These are phyloP conservation scores for Calonectria pauciramosa DNA, from an alignment of 2,329 filamentous ascomycete genomes.

Conservation along the genomic window DNA sequence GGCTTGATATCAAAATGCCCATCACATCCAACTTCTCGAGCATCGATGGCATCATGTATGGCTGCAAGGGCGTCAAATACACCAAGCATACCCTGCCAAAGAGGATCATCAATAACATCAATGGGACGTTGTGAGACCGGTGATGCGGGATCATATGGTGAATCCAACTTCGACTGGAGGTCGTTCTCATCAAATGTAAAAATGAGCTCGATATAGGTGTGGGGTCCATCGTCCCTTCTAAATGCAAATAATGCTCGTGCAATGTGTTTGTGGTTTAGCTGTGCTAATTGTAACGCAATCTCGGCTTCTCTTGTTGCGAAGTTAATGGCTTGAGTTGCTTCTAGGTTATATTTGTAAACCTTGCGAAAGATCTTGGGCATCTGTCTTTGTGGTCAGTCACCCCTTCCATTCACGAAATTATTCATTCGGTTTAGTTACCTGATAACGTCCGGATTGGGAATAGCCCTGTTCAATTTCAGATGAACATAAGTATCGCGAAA, in stretches of 20 bases:
- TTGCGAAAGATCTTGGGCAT: background rate
- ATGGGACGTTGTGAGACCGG: no score
- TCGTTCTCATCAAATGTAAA: background rate
- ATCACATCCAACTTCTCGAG: background rate
- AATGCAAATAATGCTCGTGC: background rate
- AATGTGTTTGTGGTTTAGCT: background rate
- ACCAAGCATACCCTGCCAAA: background rate
- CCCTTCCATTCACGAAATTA: no score
- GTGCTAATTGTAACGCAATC: background rate
- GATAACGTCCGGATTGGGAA: no score
- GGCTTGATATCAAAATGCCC: background rate
- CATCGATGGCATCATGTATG: background rate
- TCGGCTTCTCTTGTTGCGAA: background rate
- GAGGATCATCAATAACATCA: background rate
- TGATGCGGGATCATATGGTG: no score
- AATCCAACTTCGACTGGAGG: background rate
- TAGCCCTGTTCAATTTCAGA: background rate
- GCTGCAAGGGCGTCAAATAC: background rate
- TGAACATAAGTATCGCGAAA: background rate
- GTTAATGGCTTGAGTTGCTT: background rate
- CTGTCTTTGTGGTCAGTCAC: background rate
- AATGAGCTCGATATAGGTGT: background rate
- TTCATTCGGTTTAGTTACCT: background rate
- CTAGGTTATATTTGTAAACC: background rate
- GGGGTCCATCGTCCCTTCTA: background rate